These are phyloP conservation scores for Vigna hirtella DNA, from an alignment of 306 rosid species.

Conservation along the genomic window DNA sequence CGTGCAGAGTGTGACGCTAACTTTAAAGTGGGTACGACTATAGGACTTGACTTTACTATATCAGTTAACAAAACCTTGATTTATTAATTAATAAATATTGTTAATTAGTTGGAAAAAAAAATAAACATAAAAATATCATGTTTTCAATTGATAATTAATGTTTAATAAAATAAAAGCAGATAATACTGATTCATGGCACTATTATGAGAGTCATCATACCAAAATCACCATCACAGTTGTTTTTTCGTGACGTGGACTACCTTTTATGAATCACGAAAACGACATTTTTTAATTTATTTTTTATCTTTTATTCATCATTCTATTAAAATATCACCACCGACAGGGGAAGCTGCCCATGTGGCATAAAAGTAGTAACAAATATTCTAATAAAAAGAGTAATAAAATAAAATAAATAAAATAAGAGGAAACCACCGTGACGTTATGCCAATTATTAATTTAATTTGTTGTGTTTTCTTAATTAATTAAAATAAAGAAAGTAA, in stretches of 20 bases:
- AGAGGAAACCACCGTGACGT: not conserved
- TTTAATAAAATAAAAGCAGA: not conserved
- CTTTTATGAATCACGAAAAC: slow-evolving; percentile 43
- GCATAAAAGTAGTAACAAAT: slow-evolving; percentile 38
- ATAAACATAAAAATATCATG: not conserved
- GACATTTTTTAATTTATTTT: slow-evolving; percentile 10
- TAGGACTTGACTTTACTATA: not conserved
- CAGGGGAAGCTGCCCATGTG: slow-evolving; percentile 52
- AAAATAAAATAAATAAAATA: not conserved
- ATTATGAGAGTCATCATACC: slow-evolving; percentile 44
- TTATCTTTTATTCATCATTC: not conserved
- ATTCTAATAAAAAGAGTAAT: not conserved
- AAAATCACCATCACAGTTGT: slow-evolving; percentile 44
- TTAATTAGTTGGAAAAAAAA: not conserved
- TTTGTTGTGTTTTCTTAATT: not conserved
- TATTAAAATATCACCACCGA: slow-evolving; percentile 52
- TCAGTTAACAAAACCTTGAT: not conserved
- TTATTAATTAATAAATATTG: not conserved
- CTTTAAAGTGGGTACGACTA: not conserved
- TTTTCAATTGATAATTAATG: not conserved
- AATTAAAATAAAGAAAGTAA: not conserved
- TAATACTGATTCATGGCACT: slow-evolving; percentile 19
- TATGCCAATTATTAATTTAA: not conserved
- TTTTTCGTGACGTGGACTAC: slow-evolving; percentile 21
- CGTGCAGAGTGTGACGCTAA: not conserved